Evolutionary conservation across 257 asterid genomes (phyloP).

Genomic region (Linaria vulgaris): DNA sequence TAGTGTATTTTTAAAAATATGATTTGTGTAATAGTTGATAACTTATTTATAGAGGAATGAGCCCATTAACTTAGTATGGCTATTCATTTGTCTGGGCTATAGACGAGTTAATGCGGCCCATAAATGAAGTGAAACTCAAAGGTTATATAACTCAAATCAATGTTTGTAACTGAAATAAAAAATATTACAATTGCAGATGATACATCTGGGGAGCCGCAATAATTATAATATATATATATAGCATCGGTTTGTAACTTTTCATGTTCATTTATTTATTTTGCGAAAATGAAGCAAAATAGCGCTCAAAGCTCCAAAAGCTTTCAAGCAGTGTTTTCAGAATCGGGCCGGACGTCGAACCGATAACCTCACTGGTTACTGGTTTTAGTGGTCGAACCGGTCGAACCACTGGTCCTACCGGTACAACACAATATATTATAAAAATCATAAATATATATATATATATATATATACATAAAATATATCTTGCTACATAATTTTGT

Average conservation of each 20-base stretch:
- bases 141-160: background rate
- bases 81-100: background rate
- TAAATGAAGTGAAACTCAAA: background rate
- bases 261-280: background rate
- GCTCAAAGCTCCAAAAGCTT: background rate
- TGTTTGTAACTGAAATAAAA: background rate
- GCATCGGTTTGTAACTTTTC: background rate
- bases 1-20: background rate
- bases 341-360: too few relatives aligned
- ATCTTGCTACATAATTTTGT: too few relatives aligned
- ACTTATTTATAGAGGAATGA: background rate
- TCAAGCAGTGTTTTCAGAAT: too few relatives aligned
- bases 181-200: too few relatives aligned
- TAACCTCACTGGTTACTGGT: too few relatives aligned
- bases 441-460: too few relatives aligned
- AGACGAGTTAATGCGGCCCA: background rate
- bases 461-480: too few relatives aligned
- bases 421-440: too few relatives aligned
- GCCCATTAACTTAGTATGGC: background rate
- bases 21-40: background rate
- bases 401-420: too few relatives aligned
- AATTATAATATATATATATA: background rate
- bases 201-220: background rate
- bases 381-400: too few relatives aligned
- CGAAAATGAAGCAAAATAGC: background rate